phyloP scores from a whole-genome alignment of 345 rosid genomes.

The Citrus trifoliata region DNA sequence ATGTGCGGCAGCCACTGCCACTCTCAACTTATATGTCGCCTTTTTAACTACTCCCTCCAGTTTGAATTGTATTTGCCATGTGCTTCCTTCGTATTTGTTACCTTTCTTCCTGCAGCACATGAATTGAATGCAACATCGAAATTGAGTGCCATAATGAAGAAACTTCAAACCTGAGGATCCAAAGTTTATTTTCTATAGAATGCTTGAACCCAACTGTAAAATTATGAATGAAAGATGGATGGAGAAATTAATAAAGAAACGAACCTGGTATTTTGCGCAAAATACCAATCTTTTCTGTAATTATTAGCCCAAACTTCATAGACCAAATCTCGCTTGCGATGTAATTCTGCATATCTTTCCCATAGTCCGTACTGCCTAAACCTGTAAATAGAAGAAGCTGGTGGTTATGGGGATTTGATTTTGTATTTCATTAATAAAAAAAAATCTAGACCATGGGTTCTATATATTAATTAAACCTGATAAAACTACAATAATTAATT shows the following conservation, averaged over 20 bases:
- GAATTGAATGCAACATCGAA: background rate
- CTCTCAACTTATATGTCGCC: constrained; percentile 49
- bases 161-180: too few relatives aligned
- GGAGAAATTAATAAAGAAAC: background rate
- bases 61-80: constrained; percentile 75
- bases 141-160: too few relatives aligned
- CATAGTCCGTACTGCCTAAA: constrained; percentile 93
- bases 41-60: constrained; percentile 33
- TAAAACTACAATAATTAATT: too few relatives aligned
- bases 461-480: too few relatives aligned
- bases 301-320: constrained; percentile 67
- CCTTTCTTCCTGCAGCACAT: constrained; percentile 32
- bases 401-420: background rate
- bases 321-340: constrained; percentile 72
- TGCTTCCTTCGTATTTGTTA: constrained; percentile 39
- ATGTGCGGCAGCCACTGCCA: constrained; percentile 61
- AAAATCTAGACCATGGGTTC: background rate
- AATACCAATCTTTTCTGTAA: constrained; percentile 81
- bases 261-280: constrained; percentile 75
- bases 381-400: constrained; percentile 34
- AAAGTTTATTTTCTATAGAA: background rate
- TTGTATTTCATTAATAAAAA: background rate
- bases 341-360: constrained; percentile 75
- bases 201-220: too few relatives aligned
- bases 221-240: too few relatives aligned